Evolutionary conservation across 2,329 filamentous ascomycete genomes (phyloP).

Genomic region (Myriosclerotinia scirpicola): DNA sequence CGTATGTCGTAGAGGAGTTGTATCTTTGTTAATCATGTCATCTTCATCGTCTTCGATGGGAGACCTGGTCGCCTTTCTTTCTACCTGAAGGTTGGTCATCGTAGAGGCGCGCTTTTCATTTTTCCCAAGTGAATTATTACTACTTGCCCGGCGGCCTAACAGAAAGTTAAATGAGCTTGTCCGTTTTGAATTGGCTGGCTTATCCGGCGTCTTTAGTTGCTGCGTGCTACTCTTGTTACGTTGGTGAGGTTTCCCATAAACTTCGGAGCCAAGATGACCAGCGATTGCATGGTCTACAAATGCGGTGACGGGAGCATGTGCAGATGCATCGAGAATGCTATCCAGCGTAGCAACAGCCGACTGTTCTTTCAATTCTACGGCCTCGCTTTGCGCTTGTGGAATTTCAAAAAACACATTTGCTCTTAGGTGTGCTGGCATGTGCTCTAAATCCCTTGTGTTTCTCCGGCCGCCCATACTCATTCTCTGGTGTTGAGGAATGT

Average conservation of each 20-base stretch:
- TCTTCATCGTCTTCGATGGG: conserved; percentile 35
- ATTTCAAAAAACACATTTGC: conserved; percentile 90
- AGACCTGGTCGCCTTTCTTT: conserved; percentile 26
- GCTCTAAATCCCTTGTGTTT: conserved; percentile 45
- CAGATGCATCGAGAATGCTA: conserved; percentile 86
- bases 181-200: conserved; percentile 41
- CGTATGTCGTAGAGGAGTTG: conserved; percentile 29
- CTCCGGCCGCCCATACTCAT: conserved; percentile 39
- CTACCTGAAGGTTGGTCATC: conserved; percentile 31
- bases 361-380: conserved; percentile 65
- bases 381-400: conserved; percentile 51
- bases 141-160: conserved; percentile 34
- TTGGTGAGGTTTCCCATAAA: conserved; percentile 64
- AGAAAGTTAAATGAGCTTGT: conserved; percentile 51
- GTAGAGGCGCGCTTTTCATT: conserved; percentile 30
- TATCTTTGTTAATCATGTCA: conserved; percentile 32
- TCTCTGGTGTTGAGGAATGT: conserved; percentile 41
- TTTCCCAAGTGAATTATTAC: conserved; percentile 31
- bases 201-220: conserved; percentile 29
- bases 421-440: conserved; percentile 77
- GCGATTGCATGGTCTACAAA: conserved; percentile 89
- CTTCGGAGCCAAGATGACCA: conserved; percentile 70
- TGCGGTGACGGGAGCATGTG: conserved; percentile 80
- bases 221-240: conserved; percentile 49
- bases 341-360: conserved; percentile 89